Evolutionary conservation across 2,329 filamentous ascomycete genomes (phyloP).

Genomic region (Ambrosiella xylebori): DNA sequence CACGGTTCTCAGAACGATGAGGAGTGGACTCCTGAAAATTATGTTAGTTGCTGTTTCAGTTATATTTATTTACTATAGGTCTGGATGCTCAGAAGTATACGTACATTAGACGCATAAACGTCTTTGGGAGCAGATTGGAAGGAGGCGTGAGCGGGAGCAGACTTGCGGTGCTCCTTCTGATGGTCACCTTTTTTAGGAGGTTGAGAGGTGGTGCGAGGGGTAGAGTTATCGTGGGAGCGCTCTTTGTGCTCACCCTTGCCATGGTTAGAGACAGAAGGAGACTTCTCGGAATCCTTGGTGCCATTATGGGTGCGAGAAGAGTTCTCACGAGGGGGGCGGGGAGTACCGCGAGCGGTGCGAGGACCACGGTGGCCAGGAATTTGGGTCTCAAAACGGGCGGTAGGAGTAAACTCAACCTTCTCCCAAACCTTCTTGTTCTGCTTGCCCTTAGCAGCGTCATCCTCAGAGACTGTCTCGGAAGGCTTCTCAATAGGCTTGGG

Average conservation of each 20-base stretch:
- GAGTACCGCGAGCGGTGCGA: conserved; percentile 30
- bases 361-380: conserved; percentile 38
- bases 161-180: conserved; percentile 31
- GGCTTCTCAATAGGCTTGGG: conserved; percentile 37
- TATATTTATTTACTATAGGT: neutral
- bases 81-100: conserved; percentile 15
- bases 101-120: conserved; percentile 22
- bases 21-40: conserved; percentile 8
- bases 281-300: conserved; percentile 23
- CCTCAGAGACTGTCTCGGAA: conserved; percentile 36
- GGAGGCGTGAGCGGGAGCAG: conserved; percentile 21
- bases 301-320: conserved; percentile 17
- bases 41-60: neutral
- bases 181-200: conserved; percentile 23
- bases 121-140: conserved; percentile 21
- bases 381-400: conserved; percentile 73
- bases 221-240: conserved; percentile 7
- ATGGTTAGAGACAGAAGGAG: conserved; percentile 17
- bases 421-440: conserved; percentile 74
- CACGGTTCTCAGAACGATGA: conserved; percentile 21
- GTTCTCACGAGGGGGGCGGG: conserved; percentile 20
- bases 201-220: conserved; percentile 21
- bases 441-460: conserved; percentile 29
- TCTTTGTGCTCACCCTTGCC: conserved; percentile 9
- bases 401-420: conserved; percentile 63